Conservation (phyloP, 1,284 basidiomycete species). For the Thelephora terrestris region DNA sequence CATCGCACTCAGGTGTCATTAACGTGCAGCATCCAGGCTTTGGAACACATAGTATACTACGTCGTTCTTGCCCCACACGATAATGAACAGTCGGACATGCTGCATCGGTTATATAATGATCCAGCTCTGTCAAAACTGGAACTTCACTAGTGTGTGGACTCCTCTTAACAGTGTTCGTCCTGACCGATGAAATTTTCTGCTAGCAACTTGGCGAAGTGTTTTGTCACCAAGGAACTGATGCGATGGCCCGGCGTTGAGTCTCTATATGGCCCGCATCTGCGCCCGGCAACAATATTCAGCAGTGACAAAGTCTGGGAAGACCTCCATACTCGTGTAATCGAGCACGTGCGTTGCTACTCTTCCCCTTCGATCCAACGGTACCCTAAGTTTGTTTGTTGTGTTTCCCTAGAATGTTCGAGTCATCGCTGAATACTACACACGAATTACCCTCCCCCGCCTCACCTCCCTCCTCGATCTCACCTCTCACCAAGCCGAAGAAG, state of each 20-base stretch:
- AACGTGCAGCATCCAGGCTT: conserved; percentile 41
- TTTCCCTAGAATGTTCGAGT: conserved; percentile 84
- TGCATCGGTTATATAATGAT: conserved; percentile 79
- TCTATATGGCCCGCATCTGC: conserved; percentile 81
- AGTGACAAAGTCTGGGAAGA: conserved; percentile 86
- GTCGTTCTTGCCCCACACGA: conserved; percentile 88
- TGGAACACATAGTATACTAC: conserved; percentile 93
- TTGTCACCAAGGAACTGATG: conserved; percentile 94
- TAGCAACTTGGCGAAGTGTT: conserved; percentile 94
- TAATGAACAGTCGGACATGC: conserved; percentile 97
- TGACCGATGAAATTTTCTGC: conserved; percentile 5
- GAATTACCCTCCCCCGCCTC: conserved; percentile 79
- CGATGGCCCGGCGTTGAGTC: conserved; percentile 95
- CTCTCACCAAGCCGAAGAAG: conserved; percentile 75
- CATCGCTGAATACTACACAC: conserved; percentile 89
- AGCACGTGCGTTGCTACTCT: conserved; percentile 63
- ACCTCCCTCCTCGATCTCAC: conserved; percentile 85
- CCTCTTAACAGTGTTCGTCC: conserved; percentile 1
- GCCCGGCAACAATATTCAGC: conserved; percentile 75
- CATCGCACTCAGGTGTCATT: not conserved
- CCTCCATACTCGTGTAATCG: conserved; percentile 91
- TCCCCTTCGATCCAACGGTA: not conserved
- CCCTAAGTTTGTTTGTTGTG: conserved; percentile 1
- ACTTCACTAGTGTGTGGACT: conserved; percentile 68
- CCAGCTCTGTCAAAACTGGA: conserved; percentile 73